Conservation (phyloP, 345 rosid species). For the Gossypium arboreum region DNA sequence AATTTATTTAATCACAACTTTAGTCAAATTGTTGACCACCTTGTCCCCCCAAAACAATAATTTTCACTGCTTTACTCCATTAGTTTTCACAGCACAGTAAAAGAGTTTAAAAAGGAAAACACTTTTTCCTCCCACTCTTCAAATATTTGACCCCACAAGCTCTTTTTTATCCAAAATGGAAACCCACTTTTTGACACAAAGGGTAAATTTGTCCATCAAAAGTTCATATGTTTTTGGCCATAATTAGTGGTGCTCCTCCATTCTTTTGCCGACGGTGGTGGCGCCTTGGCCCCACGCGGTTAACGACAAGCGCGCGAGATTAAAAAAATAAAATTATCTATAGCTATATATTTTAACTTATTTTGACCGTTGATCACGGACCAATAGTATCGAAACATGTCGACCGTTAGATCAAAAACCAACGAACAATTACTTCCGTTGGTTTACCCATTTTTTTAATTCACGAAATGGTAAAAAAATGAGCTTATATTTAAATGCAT, state of each 20-base stretch:
- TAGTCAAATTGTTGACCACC: background rate
- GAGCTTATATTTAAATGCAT: conserved; percentile 1
- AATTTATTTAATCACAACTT: background rate
- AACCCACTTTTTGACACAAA: background rate
- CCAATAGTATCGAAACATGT: background rate
- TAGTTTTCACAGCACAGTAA: background rate
- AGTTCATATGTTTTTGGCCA: background rate
- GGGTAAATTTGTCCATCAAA: conserved; percentile 6
- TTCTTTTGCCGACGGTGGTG: conserved; percentile 13
- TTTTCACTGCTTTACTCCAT: background rate
- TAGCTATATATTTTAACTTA: background rate
- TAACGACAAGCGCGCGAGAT: conserved; percentile 11
- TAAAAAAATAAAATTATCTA: background rate
- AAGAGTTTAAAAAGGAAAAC: background rate
- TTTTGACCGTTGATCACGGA: conserved; percentile 15
- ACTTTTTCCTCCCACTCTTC: background rate
- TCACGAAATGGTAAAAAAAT: background rate
- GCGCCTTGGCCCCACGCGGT: conserved; percentile 16
- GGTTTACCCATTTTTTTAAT: background rate
- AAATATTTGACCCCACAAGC: background rate
- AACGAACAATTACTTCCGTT: background rate
- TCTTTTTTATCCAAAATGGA: background rate
- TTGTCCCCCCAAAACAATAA: background rate
- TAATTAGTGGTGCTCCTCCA: conserved; percentile 16
- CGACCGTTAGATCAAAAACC: background rate